These are phyloP conservation scores for Canavalia gladiata DNA, from an alignment of 306 rosid species.

Conservation along the genomic window DNA sequence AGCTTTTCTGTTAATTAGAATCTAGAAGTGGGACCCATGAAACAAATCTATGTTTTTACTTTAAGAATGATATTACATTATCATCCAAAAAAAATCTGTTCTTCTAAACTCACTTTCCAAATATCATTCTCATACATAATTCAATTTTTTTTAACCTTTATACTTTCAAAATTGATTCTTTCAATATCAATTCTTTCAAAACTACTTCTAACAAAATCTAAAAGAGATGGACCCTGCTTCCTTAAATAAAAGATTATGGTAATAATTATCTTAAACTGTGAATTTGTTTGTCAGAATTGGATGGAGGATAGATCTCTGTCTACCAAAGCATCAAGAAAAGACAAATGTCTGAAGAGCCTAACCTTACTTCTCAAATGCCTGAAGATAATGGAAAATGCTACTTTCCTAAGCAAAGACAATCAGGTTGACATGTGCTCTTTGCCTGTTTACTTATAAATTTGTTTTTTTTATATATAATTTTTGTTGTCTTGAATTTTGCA, in stretches of 20 bases:
- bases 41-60: not conserved
- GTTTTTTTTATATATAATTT: conserved; percentile 18
- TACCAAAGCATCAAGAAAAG: conserved; percentile 57
- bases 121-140: not conserved
- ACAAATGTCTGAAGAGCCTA: conserved; percentile 61
- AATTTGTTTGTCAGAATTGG: conserved; percentile 67
- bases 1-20: not conserved
- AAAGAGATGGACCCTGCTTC: conserved; percentile 5
- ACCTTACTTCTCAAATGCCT: conserved; percentile 86
- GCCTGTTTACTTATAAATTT: conserved; percentile 7
- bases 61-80: not conserved
- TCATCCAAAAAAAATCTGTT: not conserved
- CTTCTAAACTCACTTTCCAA: not conserved
- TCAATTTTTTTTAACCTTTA: too few relatives aligned
- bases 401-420: conserved; percentile 88
- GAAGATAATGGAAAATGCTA: conserved; percentile 99
- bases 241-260: conserved; percentile 17
- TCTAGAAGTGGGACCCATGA: not conserved
- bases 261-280: conserved; percentile 26
- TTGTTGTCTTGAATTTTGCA: conserved; percentile 29
- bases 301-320: conserved; percentile 51
- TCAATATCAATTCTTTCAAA: not conserved
- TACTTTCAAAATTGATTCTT: too few relatives aligned
- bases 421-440: conserved; percentile 66
- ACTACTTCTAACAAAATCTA: not conserved